Evolutionary conservation across 2,329 filamentous ascomycete genomes (phyloP).

Genomic region (Ceratocystis lukuohia): DNA sequence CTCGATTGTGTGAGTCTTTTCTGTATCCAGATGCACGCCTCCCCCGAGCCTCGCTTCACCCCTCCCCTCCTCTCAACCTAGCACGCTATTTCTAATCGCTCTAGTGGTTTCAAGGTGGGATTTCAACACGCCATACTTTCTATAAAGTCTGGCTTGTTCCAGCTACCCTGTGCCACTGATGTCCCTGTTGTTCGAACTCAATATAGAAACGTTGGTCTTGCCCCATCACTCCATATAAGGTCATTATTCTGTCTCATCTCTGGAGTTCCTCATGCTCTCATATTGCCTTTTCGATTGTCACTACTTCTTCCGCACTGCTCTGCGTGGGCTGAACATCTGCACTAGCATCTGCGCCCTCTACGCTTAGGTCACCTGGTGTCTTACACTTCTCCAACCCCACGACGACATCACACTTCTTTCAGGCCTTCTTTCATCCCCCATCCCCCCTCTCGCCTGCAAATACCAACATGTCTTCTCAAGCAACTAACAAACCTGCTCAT

Average conservation of each 20-base stretch:
- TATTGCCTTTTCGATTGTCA: constrained; percentile 80
- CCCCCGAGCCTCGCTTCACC: background rate
- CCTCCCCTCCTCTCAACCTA: background rate
- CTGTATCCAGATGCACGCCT: constrained; percentile 1
- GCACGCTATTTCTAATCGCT: background rate
- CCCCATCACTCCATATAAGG: constrained; percentile 3
- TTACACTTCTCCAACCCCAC: background rate
- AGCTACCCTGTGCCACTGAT: background rate
- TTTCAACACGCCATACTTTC: background rate
- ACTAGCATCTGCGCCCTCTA: constrained; percentile 67
- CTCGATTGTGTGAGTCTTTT: background rate
- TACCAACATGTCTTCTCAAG: constrained; percentile 2
- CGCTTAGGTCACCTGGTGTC: constrained; percentile 36
- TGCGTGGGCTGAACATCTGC: constrained; percentile 72
- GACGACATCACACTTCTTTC: background rate
- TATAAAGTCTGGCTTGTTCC: constrained; percentile 6
- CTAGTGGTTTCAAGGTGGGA: background rate
- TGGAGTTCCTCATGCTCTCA: constrained; percentile 50
- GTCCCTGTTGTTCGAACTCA: background rate
- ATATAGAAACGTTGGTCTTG: background rate
- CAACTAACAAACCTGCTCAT: constrained; percentile 26
- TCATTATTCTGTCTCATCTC: background rate
- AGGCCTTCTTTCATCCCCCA: background rate
- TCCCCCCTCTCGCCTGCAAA: background rate
- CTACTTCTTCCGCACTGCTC: constrained; percentile 82